Base-by-base conservation (phyloP, 2,329 filamentous ascomycete genomes). In the Emergomyces pasteurianus region DNA sequence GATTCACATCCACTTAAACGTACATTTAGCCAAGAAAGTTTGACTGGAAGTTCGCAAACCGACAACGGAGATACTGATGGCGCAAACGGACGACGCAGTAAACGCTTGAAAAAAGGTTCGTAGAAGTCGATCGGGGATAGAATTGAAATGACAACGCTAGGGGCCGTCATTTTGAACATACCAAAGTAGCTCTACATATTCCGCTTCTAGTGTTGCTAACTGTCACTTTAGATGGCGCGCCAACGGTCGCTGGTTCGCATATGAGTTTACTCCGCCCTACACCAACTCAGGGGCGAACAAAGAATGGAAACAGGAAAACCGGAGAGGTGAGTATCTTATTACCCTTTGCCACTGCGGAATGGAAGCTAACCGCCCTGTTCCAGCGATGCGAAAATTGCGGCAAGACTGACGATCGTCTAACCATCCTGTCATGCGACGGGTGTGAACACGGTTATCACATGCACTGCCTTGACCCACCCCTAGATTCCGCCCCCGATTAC, bases 211-310 rank as follows among this genome's bases (percentile, higher is more conserved):
- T 49, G 16, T 26, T 49, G 23, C 60, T 60, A 49, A 61, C 46
- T 62, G 47, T 36, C 34, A 38, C 12, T 55, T 43, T 62, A 49
- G 53, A 56, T 61, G 59, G 63, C 23, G 75, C 75, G 50, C 78
- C 81, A 42, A 96, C 90, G 40, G 90, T 99, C 66, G 91, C 91
- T 65, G 94, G 94, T 60, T 97, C 92, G 58, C 91, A 97, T 76
- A 97, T 97, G 91, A 94, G 90, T 63, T 84, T 92, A 69, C 91
- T 95, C 70, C 89, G 92, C 59, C 90, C 92, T 61, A 86, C 88
- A 31, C 86, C 86, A 18, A 74, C 77, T 9, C 89, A 77, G 58
- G 71, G 78, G 49, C 79, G 80, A 56, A 80, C 81, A 54, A 82
- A 84, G 67, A 81, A 81, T 63, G 79, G 79, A 42, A 77, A 79